Evolutionary conservation across 164 flowering plant genomes (phyloP), one percentile per base, ranked within the genome.

Genomic region (Aristolochia californica): DNA sequence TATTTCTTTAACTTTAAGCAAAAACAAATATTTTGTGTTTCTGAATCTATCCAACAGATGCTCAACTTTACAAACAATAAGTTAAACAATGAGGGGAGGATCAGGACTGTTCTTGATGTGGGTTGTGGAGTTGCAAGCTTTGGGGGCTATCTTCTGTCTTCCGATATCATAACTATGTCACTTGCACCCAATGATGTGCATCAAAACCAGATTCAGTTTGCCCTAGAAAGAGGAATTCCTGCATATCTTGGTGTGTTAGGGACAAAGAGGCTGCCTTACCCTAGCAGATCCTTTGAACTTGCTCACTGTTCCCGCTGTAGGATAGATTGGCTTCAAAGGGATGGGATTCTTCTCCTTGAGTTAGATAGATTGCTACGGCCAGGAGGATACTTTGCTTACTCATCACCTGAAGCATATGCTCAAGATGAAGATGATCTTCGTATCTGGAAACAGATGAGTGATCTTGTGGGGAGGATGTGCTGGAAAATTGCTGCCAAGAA

Each of bases 91-190:
- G 81, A 67, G 52, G 97, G 97, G 55, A 74, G 58, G 53, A 11
- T 89, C 15, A 75, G 97, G 51, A 83, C 95, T 26, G 90, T 87
- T 67, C 80, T 89, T 57, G 95, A 89, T 77, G 88, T 87, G 60
- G 97, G 97, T 11, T 89, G 93, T 74, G 97, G 97, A 54, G 93
- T 90, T 66, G 97, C 95, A 48, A 90, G 95, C 72, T 90, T 90
- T 70, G 95, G 97, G 34, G 97, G 75, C 18, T 87, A 89, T 73
- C 88, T 89, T 61, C 87, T 89, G 34, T 71, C 86, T 44, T 79
- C 83, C 25, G 74, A 83, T 64, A 74, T 89, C 55, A 73, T 89
- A 22, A 60, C 95, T 49, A 87, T 87, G 95, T 89, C 97, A 13
- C 64, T 89, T 58, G 97, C 97, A 68, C 97, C 97, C 13, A 89